phyloP scores from a whole-genome alignment of 179 eudicot species.

The Silene coronaria region DNA sequence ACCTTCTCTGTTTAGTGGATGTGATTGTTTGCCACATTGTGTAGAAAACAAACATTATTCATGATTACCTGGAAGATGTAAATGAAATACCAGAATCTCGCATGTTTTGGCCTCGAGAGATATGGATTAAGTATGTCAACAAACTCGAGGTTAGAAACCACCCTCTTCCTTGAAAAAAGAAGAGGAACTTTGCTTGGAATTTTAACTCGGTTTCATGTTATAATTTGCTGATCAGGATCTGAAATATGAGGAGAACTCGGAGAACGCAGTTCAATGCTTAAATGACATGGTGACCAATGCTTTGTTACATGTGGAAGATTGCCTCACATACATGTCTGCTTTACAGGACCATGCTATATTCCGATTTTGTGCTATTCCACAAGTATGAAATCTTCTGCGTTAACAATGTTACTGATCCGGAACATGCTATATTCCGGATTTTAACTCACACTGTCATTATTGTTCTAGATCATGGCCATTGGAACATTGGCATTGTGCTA shows the following conservation, averaged over 20 bases:
- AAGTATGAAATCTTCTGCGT: constrained; percentile 40
- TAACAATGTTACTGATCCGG: neutral
- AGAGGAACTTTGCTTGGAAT: no score
- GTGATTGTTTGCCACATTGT: neutral
- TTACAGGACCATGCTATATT: constrained; percentile 58
- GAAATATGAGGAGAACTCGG: constrained; percentile 74
- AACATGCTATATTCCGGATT: no score
- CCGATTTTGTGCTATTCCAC: constrained; percentile 91
- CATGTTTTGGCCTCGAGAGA: constrained; percentile 93
- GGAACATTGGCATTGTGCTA: constrained; percentile 84
- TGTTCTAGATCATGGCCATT: constrained; percentile 73
- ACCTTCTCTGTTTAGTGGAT: neutral
- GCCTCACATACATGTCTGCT: constrained; percentile 64
- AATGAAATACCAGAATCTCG: constrained; percentile 89
- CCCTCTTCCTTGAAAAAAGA: no score
- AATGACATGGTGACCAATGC: constrained; percentile 95
- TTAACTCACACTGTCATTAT: neutral
- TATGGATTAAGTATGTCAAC: constrained; percentile 83
- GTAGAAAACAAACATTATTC: constrained; percentile 86
- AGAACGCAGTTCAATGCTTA: constrained; percentile 71
- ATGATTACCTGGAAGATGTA: constrained; percentile 91
- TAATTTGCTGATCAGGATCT: constrained; percentile 50
- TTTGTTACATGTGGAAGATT: constrained; percentile 68
- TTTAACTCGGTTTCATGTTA: neutral
- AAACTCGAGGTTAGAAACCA: constrained; percentile 89